Evolutionary conservation across 768 basidiomycete species (phyloP).

Genomic region (Kwoniella bestiolae): DNA sequence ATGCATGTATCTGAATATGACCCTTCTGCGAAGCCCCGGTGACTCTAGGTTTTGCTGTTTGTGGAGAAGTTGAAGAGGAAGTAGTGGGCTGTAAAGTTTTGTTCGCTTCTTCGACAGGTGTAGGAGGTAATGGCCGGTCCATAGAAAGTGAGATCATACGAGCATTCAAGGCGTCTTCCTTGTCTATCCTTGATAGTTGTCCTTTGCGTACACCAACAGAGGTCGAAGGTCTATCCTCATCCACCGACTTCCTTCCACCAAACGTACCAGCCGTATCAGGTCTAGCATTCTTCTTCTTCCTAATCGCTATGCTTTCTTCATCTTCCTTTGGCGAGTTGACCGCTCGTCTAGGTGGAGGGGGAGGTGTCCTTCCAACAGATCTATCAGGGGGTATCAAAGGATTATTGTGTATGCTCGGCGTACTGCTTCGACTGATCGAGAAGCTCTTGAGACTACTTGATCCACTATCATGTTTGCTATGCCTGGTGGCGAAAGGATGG

Average conservation of each 20-base stretch:
- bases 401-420: constrained; percentile 3
- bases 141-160: constrained; percentile 22
- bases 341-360: constrained; percentile 11
- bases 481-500: constrained; percentile 28
- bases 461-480: neutral
- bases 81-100: neutral
- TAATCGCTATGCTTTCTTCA: neutral
- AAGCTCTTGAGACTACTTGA: constrained; percentile 12
- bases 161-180: constrained; percentile 16
- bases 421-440: constrained; percentile 1
- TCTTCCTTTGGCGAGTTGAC: neutral
- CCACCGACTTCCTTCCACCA: neutral
- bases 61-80: neutral
- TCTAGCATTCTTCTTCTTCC: constrained; percentile 1
- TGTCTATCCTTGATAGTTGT: constrained; percentile 1
- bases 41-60: too few species aligned
- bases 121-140: constrained; percentile 11
- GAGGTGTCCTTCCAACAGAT: constrained; percentile 1
- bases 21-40: too few species aligned
- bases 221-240: neutral
- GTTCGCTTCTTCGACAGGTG: neutral
- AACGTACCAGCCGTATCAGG: constrained; percentile 7
- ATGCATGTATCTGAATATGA: neutral
- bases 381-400: constrained; percentile 3
- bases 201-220: neutral